These are phyloP conservation scores for Rhodofomes roseus DNA, from an alignment of 1,284 basidiomycete species.

Conservation along the genomic window DNA sequence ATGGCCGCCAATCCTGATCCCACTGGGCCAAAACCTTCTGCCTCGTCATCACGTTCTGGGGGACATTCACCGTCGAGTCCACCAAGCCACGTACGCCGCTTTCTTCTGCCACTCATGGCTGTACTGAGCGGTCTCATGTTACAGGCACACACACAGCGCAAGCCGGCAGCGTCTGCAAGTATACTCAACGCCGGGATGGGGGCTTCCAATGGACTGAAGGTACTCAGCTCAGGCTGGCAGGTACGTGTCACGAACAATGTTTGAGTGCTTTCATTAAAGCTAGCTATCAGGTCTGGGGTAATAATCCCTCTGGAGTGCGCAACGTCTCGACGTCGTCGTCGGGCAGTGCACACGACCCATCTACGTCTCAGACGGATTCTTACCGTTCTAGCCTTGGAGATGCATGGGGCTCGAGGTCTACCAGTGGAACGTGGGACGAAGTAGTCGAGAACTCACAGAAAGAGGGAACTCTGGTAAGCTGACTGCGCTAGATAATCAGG, in stretches of 20 bases:
- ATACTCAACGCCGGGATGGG: conserved; percentile 55
- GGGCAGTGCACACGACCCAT: conserved; percentile 47
- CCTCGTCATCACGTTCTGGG: conserved; percentile 59
- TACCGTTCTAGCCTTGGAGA: conserved; percentile 48
- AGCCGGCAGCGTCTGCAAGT: conserved; percentile 41
- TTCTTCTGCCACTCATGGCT: neutral
- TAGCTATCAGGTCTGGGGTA: conserved; percentile 53
- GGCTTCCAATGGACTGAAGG: conserved; percentile 44
- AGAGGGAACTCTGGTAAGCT: conserved; percentile 44
- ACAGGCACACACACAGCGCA: conserved; percentile 42
- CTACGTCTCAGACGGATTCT: conserved; percentile 44
- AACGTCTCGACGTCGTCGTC: conserved; percentile 63
- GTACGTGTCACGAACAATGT: conserved; percentile 34
- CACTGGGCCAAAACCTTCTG: conserved; percentile 25
- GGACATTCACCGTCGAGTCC: conserved; percentile 58
- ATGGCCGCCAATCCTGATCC: conserved; percentile 38
- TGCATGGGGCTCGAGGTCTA: conserved; percentile 49
- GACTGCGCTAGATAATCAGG: neutral
- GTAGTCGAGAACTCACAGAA: conserved; percentile 42
- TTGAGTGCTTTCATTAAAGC: neutral
- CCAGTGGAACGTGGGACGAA: conserved; percentile 64
- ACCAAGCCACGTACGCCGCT: conserved; percentile 46
- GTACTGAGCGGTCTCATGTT: conserved; percentile 7
- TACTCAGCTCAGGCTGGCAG: conserved; percentile 67
- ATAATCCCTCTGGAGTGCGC: conserved; percentile 46